Conservation (phyloP, 2,329 filamentous ascomycete genomes). For the Sarocladiaceae sp. region DNA sequence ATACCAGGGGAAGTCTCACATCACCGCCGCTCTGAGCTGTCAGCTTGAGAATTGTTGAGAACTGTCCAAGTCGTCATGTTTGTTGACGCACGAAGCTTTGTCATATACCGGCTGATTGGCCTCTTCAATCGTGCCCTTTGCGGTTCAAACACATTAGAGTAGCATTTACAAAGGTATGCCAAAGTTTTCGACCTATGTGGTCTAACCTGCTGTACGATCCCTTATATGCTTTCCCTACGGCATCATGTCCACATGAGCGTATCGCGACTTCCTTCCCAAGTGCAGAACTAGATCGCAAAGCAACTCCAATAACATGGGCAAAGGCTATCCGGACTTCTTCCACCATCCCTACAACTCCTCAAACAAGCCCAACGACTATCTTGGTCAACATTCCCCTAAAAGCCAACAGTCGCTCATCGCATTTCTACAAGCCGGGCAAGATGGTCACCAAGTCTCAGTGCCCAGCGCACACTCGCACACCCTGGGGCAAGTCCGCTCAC, state of each 20-base stretch:
- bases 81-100: not conserved
- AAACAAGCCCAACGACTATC: no score
- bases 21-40: not conserved
- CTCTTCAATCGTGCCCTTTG: not conserved
- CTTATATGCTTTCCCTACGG: no score
- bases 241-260: no score
- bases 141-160: no score
- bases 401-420: not conserved
- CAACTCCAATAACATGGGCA: no score
- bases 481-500: slow-evolving; percentile 21
- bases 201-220: no score
- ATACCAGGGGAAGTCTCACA: not conserved
- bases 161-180: no score
- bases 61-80: not conserved
- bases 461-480: slow-evolving; percentile 23
- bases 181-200: no score
- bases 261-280: no score
- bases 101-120: not conserved
- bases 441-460: slow-evolving; percentile 23
- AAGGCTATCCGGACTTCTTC: no score
- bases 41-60: not conserved
- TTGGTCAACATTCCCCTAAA: not conserved
- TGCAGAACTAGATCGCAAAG: no score
- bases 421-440: not conserved
- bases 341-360: no score